phyloP scores from a whole-genome alignment of 169 alveolate genomes.

The Cryptosporidium bovis region DNA sequence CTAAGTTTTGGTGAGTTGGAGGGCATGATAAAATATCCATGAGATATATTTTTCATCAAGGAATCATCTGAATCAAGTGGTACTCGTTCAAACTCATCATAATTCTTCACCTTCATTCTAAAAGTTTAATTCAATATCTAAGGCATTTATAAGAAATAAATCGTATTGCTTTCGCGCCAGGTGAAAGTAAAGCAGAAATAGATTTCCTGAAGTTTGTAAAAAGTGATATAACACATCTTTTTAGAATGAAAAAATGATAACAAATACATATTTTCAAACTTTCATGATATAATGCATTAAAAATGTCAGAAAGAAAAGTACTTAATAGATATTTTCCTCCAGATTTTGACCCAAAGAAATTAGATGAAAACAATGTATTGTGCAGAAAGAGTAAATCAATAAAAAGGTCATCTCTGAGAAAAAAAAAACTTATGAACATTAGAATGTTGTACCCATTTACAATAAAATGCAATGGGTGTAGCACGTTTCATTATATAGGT shows the following conservation, averaged over 20 bases:
- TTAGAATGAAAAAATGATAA: not conserved
- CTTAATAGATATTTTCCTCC: slow-evolving; percentile 98
- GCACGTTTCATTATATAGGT: slow-evolving; percentile 96
- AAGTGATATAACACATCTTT: not conserved
- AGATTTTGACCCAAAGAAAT: slow-evolving; percentile 97
- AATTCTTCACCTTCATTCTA: too few species aligned
- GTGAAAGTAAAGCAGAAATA: too few species aligned
- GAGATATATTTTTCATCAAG: too few species aligned
- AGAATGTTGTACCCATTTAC: slow-evolving; percentile 99
- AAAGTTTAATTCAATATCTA: too few species aligned
- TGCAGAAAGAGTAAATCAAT: slow-evolving; percentile 80
- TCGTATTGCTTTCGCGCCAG: too few species aligned
- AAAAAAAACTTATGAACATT: slow-evolving; percentile 90
- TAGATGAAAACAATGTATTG: slow-evolving; percentile 87
- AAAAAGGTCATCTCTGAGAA: slow-evolving; percentile 74
- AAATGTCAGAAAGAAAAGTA: slow-evolving; percentile 98
- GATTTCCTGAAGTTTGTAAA: not conserved
- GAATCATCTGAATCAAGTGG: too few species aligned
- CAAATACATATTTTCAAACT: not conserved
- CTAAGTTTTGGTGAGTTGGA: slow-evolving; percentile 2
- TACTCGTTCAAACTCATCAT: too few species aligned
- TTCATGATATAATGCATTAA: not conserved
- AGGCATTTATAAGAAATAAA: too few species aligned
- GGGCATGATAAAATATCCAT: not conserved
- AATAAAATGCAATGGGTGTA: slow-evolving; percentile 95